These are phyloP conservation scores for Cynara cardunculus DNA, from an alignment of 129 eudicot species.

Conservation along the genomic window DNA sequence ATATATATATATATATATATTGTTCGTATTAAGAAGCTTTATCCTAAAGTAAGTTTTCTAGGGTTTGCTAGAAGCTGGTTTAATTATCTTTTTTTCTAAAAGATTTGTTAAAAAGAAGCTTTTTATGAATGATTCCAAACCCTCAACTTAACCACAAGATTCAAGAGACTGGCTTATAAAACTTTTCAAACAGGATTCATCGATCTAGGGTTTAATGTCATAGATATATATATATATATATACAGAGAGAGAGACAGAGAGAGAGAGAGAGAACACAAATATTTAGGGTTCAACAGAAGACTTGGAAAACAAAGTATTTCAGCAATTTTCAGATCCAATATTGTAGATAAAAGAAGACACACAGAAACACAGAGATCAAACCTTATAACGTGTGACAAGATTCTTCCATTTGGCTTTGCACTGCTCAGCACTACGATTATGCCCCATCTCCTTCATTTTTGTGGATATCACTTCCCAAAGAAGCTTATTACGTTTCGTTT, in stretches of 20 bases:
- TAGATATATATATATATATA: too few species aligned
- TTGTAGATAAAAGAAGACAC: not conserved
- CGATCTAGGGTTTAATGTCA: not conserved
- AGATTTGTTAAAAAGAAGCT: not conserved
- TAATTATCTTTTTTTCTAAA: not conserved
- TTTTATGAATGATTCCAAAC: not conserved
- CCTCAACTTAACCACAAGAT: not conserved
- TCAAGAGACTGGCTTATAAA: not conserved
- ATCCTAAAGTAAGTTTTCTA: not conserved
- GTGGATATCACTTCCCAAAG: slow-evolving; percentile 67
- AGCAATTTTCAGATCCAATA: not conserved
- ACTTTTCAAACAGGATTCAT: not conserved
- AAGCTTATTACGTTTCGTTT: slow-evolving; percentile 77
- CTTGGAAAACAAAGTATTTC: not conserved
- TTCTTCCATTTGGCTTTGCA: slow-evolving; percentile 95
- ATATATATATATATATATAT: too few species aligned
- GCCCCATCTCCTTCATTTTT: slow-evolving; percentile 77
- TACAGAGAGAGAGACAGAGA: too few species aligned
- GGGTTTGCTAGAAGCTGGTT: not conserved
- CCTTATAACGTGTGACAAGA: slow-evolving; percentile 88
- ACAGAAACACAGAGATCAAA: not conserved
- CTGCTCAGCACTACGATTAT: slow-evolving; percentile 78
- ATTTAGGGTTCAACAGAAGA: not conserved
- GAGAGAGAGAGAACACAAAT: not conserved
- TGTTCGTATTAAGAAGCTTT: not conserved